These are phyloP conservation scores for Fusarium equiseti DNA, from an alignment of 2,329 filamentous ascomycete genomes.

Conservation along the genomic window DNA sequence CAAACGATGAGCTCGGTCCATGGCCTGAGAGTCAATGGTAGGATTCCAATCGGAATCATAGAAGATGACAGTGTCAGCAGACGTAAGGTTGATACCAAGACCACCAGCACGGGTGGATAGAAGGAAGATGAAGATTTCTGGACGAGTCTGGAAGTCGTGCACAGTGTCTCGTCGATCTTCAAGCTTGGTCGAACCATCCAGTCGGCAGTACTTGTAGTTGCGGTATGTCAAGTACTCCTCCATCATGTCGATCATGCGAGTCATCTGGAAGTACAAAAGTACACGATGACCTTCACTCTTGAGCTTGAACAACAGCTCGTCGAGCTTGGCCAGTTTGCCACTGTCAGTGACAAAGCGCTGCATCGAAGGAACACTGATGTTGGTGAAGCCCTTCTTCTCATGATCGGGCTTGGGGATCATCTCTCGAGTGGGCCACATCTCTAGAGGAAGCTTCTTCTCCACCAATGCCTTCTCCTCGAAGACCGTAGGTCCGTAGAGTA, in stretches of 20 bases:
- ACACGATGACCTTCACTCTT: conserved; percentile 95
- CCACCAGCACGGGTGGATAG: conserved; percentile 96
- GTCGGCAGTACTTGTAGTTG: conserved; percentile 97
- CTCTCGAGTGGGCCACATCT: conserved; percentile 70
- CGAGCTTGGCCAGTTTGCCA: conserved; percentile 92
- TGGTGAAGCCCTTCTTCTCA: conserved; percentile 85
- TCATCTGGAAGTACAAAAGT: conserved; percentile 99
- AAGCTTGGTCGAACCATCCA: conserved; percentile 96
- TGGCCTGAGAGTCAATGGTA: conserved; percentile 97
- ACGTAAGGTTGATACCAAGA: conserved; percentile 96
- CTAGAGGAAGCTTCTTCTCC: conserved; percentile 75
- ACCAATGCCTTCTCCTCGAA: conserved; percentile 80
- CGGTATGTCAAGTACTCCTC: conserved; percentile 98
- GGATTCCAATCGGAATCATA: conserved; percentile 99
- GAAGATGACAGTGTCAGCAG: conserved; percentile 98
- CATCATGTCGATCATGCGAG: conserved; percentile 99
- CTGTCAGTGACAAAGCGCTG: conserved; percentile 97
- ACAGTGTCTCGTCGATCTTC: conserved; percentile 98
- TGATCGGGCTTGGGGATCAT: conserved; percentile 84
- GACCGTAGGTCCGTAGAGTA: conserved; percentile 75
- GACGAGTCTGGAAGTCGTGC: conserved; percentile 92
- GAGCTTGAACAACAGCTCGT: conserved; percentile 86
- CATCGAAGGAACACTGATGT: conserved; percentile 96
- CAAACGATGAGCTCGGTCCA: conserved; percentile 98
- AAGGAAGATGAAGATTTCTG: conserved; percentile 97